phyloP scores from a whole-genome alignment of 148 eudicot genomes.

The Diospyros kaki region DNA sequence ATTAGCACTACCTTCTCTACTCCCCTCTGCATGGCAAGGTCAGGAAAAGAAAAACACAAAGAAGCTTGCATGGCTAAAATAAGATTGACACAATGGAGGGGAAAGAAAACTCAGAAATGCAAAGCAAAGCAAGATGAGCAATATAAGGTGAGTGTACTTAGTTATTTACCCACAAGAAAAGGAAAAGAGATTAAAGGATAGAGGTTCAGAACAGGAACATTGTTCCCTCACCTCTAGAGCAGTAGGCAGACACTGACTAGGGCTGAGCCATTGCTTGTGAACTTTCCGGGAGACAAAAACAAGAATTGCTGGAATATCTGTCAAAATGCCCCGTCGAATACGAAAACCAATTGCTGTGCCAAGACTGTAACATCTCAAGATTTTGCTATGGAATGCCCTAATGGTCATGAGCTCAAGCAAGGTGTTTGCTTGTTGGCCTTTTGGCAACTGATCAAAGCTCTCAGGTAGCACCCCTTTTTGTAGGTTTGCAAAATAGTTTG shows the following conservation, averaged over 20 bases:
- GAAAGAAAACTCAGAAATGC: neutral
- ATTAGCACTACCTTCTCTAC: neutral
- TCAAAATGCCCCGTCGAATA: conserved; percentile 79
- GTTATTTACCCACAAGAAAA: neutral
- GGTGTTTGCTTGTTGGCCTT: conserved; percentile 86
- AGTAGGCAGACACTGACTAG: conserved; percentile 85
- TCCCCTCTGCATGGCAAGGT: too few relatives aligned
- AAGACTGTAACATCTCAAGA: conserved; percentile 91
- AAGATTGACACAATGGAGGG: neutral
- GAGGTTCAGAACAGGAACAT: neutral
- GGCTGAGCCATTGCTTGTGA: conserved; percentile 94
- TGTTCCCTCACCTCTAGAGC: conserved; percentile 66
- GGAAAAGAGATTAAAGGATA: neutral
- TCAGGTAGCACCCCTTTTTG: conserved; percentile 91
- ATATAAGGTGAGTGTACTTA: neutral
- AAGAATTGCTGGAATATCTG: conserved; percentile 87
- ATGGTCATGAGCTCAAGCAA: conserved; percentile 96
- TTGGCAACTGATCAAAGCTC: conserved; percentile 65
- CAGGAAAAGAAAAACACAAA: neutral
- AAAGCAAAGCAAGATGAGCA: neutral
- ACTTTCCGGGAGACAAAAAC: conserved; percentile 96
- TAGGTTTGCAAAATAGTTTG: conserved; percentile 86
- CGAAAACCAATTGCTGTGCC: conserved; percentile 98
- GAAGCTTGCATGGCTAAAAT: neutral
- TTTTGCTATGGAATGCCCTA: conserved; percentile 95